These are phyloP conservation scores for Pichia cabralensis DNA, from an alignment of 805 yeast species.

Conservation along the genomic window DNA sequence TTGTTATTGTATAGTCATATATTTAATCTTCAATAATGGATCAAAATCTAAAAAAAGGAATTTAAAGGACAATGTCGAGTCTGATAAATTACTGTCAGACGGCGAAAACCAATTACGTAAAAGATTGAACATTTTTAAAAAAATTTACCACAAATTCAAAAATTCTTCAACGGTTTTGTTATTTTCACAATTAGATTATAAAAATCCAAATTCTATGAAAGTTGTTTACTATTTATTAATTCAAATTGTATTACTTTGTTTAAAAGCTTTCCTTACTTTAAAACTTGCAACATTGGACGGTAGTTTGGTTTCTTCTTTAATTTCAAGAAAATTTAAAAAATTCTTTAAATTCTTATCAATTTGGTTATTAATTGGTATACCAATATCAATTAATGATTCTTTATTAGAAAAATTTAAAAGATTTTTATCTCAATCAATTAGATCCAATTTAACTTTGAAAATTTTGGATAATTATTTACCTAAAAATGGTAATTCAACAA, in stretches of 20 bases:
- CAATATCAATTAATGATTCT: conserved; percentile 75
- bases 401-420: conserved; percentile 52
- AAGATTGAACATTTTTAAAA: too few relatives aligned
- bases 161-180: neutral
- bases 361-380: conserved; percentile 83
- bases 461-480: conserved; percentile 68
- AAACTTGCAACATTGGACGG: conserved; percentile 87
- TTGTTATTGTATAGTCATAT: conserved; percentile 17
- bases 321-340: conserved; percentile 53
- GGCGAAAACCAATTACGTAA: neutral
- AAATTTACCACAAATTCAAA: too few relatives aligned
- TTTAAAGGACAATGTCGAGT: neutral
- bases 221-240: conserved; percentile 11
- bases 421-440: conserved; percentile 46
- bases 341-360: conserved; percentile 53
- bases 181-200: neutral
- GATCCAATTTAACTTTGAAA: conserved; percentile 53
- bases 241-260: conserved; percentile 51
- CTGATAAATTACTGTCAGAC: too few relatives aligned
- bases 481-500: conserved; percentile 54
- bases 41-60: conserved; percentile 9
- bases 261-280: conserved; percentile 65
- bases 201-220: conserved; percentile 12
- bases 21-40: conserved; percentile 21
- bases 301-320: conserved; percentile 67